Evolutionary conservation across 148 eudicot genomes (phyloP).

Genomic region (Bassia scoparia): DNA sequence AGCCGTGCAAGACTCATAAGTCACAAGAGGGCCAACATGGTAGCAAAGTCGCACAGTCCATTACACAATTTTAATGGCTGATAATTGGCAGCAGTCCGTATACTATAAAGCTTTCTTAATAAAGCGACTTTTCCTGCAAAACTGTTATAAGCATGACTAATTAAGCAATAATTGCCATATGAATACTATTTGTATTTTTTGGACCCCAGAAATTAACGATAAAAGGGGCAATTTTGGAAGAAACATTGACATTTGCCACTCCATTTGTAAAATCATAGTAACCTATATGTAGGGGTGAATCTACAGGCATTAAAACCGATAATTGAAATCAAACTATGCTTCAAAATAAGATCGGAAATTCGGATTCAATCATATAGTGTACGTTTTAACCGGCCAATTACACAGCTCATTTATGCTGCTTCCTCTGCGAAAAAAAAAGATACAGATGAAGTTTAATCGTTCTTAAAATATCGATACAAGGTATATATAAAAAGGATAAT

Average conservation of each 20-base stretch:
- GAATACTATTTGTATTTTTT: no score
- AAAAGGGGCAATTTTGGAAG: not conserved
- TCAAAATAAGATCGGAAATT: no score
- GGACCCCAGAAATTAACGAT: no score
- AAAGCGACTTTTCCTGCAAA: not conserved
- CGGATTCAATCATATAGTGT: no score
- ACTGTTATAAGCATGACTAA: not conserved
- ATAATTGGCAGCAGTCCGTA: not conserved
- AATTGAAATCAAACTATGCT: not conserved
- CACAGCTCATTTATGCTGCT: not conserved
- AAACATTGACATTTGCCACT: not conserved
- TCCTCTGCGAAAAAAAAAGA: not conserved
- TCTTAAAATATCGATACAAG: not conserved
- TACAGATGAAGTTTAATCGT: not conserved
- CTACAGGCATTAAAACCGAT: not conserved
- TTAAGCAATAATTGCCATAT: not conserved
- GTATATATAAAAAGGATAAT: not conserved
- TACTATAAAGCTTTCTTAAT: not conserved
- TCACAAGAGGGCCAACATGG: not conserved
- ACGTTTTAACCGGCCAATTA: not conserved
- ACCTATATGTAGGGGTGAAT: not conserved
- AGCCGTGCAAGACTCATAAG: no score
- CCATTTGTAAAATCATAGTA: conserved; percentile 3
- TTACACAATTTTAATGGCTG: not conserved
- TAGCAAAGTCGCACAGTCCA: no score